Percentiles rank a stretch among this genome's conserved stretches.
Conservation (phyloP, 1,139 yeast genomes). For the Lipomyces yarrowii region DNA sequence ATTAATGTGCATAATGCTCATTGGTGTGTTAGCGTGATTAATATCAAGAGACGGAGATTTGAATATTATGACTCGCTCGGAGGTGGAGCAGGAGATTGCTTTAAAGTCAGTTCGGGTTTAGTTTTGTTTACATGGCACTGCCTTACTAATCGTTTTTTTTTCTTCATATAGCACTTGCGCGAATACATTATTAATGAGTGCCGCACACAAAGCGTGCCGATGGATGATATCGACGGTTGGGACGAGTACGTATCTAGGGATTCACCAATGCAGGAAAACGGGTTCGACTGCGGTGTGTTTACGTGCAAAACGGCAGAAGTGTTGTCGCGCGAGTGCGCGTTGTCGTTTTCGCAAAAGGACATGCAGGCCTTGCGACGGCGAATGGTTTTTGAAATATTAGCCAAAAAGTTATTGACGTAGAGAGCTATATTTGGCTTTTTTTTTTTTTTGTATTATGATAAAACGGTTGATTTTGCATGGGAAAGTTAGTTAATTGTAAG, state of each 20-base stretch:
- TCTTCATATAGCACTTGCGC: conserved; percentile 44
- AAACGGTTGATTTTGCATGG: background rate
- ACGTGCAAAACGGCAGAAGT: conserved; percentile 77
- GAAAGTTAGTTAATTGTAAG: background rate
- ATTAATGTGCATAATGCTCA: conserved; percentile 81
- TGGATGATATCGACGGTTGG: conserved; percentile 38
- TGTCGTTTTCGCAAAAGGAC: conserved; percentile 67
- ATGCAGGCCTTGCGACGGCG: conserved; percentile 68
- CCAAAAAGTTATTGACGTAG: conserved; percentile 25
- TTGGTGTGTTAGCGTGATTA: conserved; percentile 88
- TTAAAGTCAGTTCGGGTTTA: conserved; percentile 44
- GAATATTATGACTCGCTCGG: conserved; percentile 78
- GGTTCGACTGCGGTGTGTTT: conserved; percentile 94
- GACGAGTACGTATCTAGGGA: conserved; percentile 37
- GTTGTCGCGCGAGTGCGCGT: conserved; percentile 51
- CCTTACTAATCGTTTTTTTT: no score
- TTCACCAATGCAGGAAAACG: conserved; percentile 87
- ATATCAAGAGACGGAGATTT: conserved; percentile 60
- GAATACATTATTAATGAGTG: conserved; percentile 62
- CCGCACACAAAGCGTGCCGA: conserved; percentile 26
- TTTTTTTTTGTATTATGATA: background rate
- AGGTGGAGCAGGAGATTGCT: conserved; percentile 58
- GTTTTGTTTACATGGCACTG: background rate
- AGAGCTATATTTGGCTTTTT: background rate
- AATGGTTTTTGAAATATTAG: conserved; percentile 60